These are phyloP conservation scores for Paecilomyces niveus DNA, from an alignment of 2,329 filamentous ascomycete species.

Conservation along the genomic window DNA sequence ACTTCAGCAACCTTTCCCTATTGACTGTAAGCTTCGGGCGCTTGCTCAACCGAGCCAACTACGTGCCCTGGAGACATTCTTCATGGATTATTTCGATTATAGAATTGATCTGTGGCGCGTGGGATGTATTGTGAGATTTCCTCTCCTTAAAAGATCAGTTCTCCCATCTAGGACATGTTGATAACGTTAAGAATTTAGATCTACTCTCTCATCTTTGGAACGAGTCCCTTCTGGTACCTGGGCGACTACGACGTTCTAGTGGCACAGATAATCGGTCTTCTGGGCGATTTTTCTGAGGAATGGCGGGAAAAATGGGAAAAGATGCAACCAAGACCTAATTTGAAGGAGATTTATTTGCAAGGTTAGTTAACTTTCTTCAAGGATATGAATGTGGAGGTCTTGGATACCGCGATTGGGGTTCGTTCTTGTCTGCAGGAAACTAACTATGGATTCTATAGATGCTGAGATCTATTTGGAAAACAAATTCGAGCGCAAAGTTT, in stretches of 20 bases:
- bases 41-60: conserved; percentile 18
- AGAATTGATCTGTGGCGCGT: conserved; percentile 26
- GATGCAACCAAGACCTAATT: not conserved
- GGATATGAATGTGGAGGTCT: too few species aligned
- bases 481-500: too few species aligned
- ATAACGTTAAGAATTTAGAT: conserved; percentile 7
- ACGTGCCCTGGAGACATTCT: conserved; percentile 23
- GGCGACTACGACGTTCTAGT: not conserved
- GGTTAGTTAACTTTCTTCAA: too few species aligned
- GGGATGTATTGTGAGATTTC: conserved; percentile 16
- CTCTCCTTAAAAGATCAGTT: too few species aligned
- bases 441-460: too few species aligned
- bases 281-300: not conserved
- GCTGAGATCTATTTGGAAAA: too few species aligned
- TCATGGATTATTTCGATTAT: conserved; percentile 20
- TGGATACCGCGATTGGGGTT: too few species aligned
- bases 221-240: not conserved
- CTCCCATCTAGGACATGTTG: too few species aligned
- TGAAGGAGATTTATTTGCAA: too few species aligned
- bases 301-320: not conserved
- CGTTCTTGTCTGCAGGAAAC: too few species aligned
- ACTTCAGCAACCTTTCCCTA: conserved; percentile 17
- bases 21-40: conserved; percentile 12
- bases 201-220: conserved; percentile 14
- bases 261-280: not conserved